A percentile compares a stretch with the other conserved stretches of the same genome.
phyloP scores from a whole-genome alignment of 2,329 filamentous ascomycete species.

The Clarireedia sp. region DNA sequence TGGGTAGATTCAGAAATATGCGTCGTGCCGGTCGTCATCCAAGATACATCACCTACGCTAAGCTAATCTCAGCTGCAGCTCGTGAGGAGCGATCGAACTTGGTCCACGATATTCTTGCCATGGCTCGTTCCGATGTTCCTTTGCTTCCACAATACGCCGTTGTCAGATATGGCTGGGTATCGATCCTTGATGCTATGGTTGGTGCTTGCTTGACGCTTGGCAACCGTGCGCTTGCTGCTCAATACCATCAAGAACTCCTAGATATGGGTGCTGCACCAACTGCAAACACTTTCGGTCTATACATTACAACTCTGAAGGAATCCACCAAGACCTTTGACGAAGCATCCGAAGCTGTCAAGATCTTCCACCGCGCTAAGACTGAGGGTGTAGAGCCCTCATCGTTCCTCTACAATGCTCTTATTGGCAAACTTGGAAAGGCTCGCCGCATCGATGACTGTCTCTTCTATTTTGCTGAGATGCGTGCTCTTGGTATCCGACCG shows the following conservation, averaged over 20 bases:
- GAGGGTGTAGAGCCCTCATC: slow-evolving; percentile 95
- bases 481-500: slow-evolving; percentile 80
- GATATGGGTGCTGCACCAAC: slow-evolving; percentile 87
- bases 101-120: slow-evolving; percentile 78
- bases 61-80: slow-evolving; percentile 84
- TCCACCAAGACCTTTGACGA: slow-evolving; percentile 97
- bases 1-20: slow-evolving; percentile 84
- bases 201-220: slow-evolving; percentile 80
- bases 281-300: slow-evolving; percentile 94
- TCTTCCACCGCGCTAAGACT: slow-evolving; percentile 87
- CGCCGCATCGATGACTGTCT: slow-evolving; percentile 96
- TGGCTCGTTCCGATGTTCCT: slow-evolving; percentile 85
- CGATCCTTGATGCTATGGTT: slow-evolving; percentile 93
- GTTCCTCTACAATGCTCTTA: slow-evolving; percentile 96
- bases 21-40: slow-evolving; percentile 85
- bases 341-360: slow-evolving; percentile 91
- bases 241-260: slow-evolving; percentile 84
- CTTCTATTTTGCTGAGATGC: slow-evolving; percentile 98
- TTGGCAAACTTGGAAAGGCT: slow-evolving; percentile 96
- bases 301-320: slow-evolving; percentile 98
- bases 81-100: slow-evolving; percentile 75
- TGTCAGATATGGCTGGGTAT: slow-evolving; percentile 92
- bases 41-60: slow-evolving; percentile 93
- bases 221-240: slow-evolving; percentile 70
- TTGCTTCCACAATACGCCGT: slow-evolving; percentile 74